A percentile compares a stretch with the other conserved stretches of the same genome.
phyloP scores from a whole-genome alignment of 306 rosid genomes.

The Fragaria vesca region DNA sequence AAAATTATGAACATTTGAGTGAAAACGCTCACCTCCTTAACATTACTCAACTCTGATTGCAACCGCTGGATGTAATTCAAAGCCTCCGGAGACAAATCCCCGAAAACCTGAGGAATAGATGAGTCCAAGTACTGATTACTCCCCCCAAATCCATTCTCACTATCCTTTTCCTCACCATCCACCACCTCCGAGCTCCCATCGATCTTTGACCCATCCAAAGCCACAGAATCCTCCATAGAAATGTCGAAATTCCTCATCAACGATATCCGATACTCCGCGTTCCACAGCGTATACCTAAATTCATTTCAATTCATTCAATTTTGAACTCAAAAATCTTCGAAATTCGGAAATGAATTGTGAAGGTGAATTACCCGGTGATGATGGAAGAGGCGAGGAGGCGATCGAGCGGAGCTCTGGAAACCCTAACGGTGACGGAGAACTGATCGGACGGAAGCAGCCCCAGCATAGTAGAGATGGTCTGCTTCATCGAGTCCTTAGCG shows the following conservation, averaged over 20 bases:
- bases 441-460: constrained; percentile 91
- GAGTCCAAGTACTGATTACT: constrained; percentile 39
- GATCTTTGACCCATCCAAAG: constrained; percentile 21
- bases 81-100: constrained; percentile 75
- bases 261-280: constrained; percentile 87
- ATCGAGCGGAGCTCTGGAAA: constrained; percentile 62
- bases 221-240: constrained; percentile 30
- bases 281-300: constrained; percentile 88
- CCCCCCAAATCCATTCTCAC: constrained; percentile 34
- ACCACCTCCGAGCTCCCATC: constrained; percentile 31
- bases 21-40: constrained; percentile 52
- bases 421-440: constrained; percentile 66
- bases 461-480: constrained; percentile 92
- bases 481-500: constrained; percentile 88
- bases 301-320: background rate
- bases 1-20: background rate
- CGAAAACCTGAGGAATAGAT: constrained; percentile 38
- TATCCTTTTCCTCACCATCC: constrained; percentile 30
- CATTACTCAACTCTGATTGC: constrained; percentile 59
- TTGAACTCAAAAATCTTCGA: background rate
- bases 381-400: constrained; percentile 82
- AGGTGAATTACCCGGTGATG: constrained; percentile 70
- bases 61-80: constrained; percentile 65
- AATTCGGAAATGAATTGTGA: background rate
- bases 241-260: constrained; percentile 78